These are phyloP conservation scores for Acaromyces ingoldii DNA, from an alignment of 1,284 basidiomycete species.

Conservation along the genomic window DNA sequence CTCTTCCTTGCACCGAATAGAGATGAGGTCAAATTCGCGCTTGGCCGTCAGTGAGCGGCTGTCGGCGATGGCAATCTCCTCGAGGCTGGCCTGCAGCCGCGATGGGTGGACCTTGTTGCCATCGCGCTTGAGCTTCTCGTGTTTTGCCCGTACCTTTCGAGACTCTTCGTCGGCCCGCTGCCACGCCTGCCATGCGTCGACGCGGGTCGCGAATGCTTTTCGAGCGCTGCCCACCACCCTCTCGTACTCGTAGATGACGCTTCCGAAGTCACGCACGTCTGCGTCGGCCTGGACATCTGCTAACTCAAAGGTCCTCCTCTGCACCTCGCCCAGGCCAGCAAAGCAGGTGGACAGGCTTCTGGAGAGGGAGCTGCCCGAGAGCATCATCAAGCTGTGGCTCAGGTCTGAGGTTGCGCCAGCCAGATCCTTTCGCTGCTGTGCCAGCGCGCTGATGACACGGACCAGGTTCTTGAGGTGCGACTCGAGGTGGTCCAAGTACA, in stretches of 20 bases:
- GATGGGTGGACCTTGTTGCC: no score
- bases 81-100: constrained; percentile 1
- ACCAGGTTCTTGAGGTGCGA: constrained; percentile 77
- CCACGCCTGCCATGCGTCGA: constrained; percentile 75
- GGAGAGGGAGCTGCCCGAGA: constrained; percentile 50
- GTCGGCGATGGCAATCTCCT: constrained; percentile 37
- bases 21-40: constrained; percentile 80
- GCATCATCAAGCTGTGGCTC: constrained; percentile 40
- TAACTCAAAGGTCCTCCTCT: constrained; percentile 36
- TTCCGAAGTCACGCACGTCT: constrained; percentile 54
- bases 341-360: constrained; percentile 50
- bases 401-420: constrained; percentile 42
- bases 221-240: constrained; percentile 83
- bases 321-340: constrained; percentile 47
- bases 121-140: constrained; percentile 70
- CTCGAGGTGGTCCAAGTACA: constrained; percentile 83
- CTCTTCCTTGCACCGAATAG: constrained; percentile 81
- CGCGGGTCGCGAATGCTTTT: constrained; percentile 76
- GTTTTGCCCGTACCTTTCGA: constrained; percentile 64
- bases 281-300: constrained; percentile 40
- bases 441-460: constrained; percentile 74
- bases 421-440: constrained; percentile 58
- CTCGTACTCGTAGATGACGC: constrained; percentile 83
- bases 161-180: constrained; percentile 73
- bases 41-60: constrained; percentile 52